Evolutionary conservation across 2,329 filamentous ascomycete species (phyloP).

Genomic region (Phialophora tarda): DNA sequence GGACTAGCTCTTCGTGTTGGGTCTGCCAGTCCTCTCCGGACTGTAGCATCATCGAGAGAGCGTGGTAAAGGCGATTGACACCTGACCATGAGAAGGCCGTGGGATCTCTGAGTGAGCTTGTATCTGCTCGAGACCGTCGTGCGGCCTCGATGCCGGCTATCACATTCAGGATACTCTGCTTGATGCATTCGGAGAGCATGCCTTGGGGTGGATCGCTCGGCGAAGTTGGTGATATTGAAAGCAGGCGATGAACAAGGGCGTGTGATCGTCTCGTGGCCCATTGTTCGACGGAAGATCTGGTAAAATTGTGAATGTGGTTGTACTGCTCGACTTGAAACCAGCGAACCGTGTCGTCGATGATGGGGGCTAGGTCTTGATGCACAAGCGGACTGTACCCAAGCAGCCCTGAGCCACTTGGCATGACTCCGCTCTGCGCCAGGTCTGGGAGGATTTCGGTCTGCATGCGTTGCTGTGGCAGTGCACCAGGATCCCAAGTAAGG

Average conservation of each 20-base stretch:
- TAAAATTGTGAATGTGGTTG: constrained; percentile 20
- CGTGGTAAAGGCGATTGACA: constrained; percentile 10
- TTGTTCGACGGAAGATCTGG: constrained; percentile 5
- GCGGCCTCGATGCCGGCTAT: constrained; percentile 16
- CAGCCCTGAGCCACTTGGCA: constrained; percentile 23
- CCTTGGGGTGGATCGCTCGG: background rate
- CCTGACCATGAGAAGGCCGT: constrained; percentile 18
- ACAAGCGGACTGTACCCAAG: constrained; percentile 14
- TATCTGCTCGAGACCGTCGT: constrained; percentile 4
- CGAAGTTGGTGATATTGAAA: constrained; percentile 11
- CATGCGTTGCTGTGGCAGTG: constrained; percentile 18
- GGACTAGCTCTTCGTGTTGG: constrained; percentile 22
- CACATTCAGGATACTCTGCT: constrained; percentile 25
- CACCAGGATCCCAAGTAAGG: constrained; percentile 27
- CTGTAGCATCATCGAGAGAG: constrained; percentile 9
- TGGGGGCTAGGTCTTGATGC: constrained; percentile 3
- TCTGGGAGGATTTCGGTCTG: constrained; percentile 15
- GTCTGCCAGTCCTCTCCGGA: constrained; percentile 15
- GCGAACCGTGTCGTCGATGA: constrained; percentile 24
- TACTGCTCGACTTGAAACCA: constrained; percentile 32
- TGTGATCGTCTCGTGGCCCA: constrained; percentile 22
- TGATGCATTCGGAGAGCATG: constrained; percentile 23
- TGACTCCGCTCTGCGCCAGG: constrained; percentile 19
- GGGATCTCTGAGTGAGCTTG: constrained; percentile 3
- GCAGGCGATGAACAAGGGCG: constrained; percentile 28